Conservation (phyloP, 73 alveolate genomes). For the Tetrahymena malaccensis region DNA sequence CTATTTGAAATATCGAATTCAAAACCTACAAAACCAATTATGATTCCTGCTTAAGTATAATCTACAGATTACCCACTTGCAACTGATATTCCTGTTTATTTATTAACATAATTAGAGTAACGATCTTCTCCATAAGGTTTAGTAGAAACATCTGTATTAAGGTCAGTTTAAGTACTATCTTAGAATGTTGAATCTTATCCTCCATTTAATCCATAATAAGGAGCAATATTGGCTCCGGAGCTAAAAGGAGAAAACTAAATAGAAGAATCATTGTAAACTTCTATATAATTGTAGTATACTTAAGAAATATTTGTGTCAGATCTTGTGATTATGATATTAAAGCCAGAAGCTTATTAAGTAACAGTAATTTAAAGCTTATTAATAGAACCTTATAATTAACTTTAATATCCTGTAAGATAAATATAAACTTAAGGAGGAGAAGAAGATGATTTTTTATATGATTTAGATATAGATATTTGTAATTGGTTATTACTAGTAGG, state of each 20-base stretch:
- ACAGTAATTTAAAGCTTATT: neutral
- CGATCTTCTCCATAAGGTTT: neutral
- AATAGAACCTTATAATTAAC: neutral
- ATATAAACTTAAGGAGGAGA: neutral
- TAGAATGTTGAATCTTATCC: neutral
- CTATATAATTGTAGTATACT: neutral
- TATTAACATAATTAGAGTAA: neutral
- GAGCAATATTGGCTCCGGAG: neutral
- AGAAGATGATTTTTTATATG: neutral
- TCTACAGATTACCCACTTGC: neutral
- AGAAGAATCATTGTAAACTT: neutral
- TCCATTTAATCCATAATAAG: neutral
- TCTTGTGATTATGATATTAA: neutral
- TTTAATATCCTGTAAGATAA: neutral
- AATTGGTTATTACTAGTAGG: neutral
- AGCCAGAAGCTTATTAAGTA: neutral
- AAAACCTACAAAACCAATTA: neutral
- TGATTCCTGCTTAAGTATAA: neutral
- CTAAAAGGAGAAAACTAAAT: neutral
- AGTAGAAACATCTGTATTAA: neutral
- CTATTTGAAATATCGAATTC: neutral
- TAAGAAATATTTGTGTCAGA: neutral
- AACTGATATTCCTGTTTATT: neutral
- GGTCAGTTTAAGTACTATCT: neutral
- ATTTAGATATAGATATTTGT: neutral